Percentiles rank a stretch among this genome's conserved stretches.
These are phyloP conservation scores for Globisporangium mamillatum DNA, from an alignment of 352 stramenopile species.

Conservation along the genomic window DNA sequence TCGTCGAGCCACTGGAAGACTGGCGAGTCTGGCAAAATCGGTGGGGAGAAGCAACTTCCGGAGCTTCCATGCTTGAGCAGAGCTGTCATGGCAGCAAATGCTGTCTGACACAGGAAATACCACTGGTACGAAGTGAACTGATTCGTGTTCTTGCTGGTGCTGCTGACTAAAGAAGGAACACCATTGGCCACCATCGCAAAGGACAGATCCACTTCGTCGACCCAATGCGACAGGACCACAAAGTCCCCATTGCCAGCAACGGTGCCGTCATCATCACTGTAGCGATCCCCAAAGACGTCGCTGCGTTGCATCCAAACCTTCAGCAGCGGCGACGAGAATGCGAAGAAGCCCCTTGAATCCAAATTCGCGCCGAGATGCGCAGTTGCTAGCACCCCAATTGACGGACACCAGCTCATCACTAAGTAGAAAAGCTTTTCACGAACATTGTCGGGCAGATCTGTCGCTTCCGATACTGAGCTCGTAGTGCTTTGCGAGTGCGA, in stretches of 20 bases:
- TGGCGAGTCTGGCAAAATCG: slow-evolving; percentile 15
- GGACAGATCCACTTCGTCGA: slow-evolving; percentile 31
- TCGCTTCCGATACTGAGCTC: neutral
- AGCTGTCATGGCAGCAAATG: slow-evolving; percentile 26
- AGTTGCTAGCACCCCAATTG: slow-evolving; percentile 38
- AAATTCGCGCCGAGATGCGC: slow-evolving; percentile 24
- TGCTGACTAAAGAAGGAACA: neutral
- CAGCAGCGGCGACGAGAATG: slow-evolving; percentile 18
- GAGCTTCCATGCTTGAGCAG: slow-evolving; percentile 14
- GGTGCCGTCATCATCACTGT: neutral
- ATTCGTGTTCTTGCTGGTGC: neutral
- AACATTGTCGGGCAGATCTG: slow-evolving; percentile 4
- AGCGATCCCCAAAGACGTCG: slow-evolving; percentile 39
- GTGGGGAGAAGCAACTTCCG: slow-evolving; percentile 17
- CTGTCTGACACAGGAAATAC: slow-evolving; percentile 30
- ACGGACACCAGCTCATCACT: slow-evolving; percentile 41
- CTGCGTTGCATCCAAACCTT: slow-evolving; percentile 40
- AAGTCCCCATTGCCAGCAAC: slow-evolving; percentile 20
- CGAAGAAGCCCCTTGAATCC: slow-evolving; percentile 28
- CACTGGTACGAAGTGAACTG: slow-evolving; percentile 24
- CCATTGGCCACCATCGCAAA: neutral
- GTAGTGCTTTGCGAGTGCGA: neutral
- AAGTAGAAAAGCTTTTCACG: slow-evolving; percentile 32
- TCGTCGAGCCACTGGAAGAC: slow-evolving; percentile 57
- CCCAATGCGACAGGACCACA: slow-evolving; percentile 44